Base-by-base conservation (phyloP, 768 basidiomycete species). In the Flagelloscypha sp. region DNA sequence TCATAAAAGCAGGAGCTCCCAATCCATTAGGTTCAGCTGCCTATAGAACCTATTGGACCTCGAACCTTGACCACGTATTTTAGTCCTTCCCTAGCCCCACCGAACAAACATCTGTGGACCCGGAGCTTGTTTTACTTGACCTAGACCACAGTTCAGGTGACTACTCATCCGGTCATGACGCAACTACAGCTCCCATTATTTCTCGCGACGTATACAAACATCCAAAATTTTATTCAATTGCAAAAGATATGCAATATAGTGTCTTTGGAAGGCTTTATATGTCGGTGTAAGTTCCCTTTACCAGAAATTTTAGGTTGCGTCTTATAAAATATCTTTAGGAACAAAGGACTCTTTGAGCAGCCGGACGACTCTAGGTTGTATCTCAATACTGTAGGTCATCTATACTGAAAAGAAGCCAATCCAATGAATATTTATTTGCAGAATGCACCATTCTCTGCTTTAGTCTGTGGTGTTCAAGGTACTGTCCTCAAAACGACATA, bases 401-500 rank as follows among this genome's bases (percentile, higher is more conserved):
- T n/a, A n/a, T 36, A 11, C 15, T 19, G 17, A 6, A 24, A 12
- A 23, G 17, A 20, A 36, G 22, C 12, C 38, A 12, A 25, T 40
- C 23, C 21, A 20, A 19, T 29, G 33, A 18, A 7, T 23, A 21
- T 23, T 27, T 18, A 21, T 11, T 13, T 7, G 11, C 40, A 83
- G 82, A 84, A 83, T 48, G 66, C 82, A 0, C 83, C 82, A 0
- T 79, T 83, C 46, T 84, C 83, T 1, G 76, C 81, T 0, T 48
- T 84, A 12, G 69, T 84, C 3, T 85, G 82, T 35, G 82, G 82
- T 0, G 81, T 83, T 0, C 83, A 84, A 58, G 68, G 65, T 60
- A 33, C 17, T 42, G 27, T 13, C 22, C 22, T 21, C 20, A 7
- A 30, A 12, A 5, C n/a, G n/a, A n/a, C n/a, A n/a, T n/a, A n/a